Evolutionary conservation across 1,139 yeast species (phyloP), one percentile per base, ranked within the genome.

Genomic region (Kodamaea ohmeri): DNA sequence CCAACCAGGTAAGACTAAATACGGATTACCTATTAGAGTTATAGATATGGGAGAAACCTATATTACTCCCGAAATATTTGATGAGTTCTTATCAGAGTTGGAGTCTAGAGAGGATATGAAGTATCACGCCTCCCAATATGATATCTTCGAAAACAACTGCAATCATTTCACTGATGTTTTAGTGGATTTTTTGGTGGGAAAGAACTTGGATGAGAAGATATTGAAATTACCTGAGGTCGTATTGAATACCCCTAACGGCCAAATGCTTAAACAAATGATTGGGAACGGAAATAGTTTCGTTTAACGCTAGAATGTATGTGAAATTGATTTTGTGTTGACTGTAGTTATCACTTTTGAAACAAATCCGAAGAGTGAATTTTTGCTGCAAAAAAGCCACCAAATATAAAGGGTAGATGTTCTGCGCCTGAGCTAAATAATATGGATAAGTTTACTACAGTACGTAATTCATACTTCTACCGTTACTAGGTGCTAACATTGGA

Each of bases 121-220:
- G 46, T 80, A 69, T 51, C 65, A 70, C 26, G 73, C 77, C 1
- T 61, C 61, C 6, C 65, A 60, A 17, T 82, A 82, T 54, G 79
- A 80, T 46, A 59, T 82, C 44, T 79, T 82, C 45, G 73, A 73
- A 39, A 81, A 81, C 57, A 82, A 82, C 52, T 82, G 89, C 56
- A 82, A 82, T 58, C 84, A 82, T 47, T 80, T 82, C 59, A 70
- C 83, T 12, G 74, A 80, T 46, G 77, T 72, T 34, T 51, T 78
- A 40, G 55, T 76, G 34, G 81, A 81, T 47, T 81, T 82, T 47
- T 61, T 80, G 45, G 79, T 77, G 28, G 85, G 83, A 12, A 62
- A 66, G 43, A 59, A 59, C 40, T 52, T 71, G 51, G 61, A 76
- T 59, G 59, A 83, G 66, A 37, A 66, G 49, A 80, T 82, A 19